Conservation (phyloP, 2,329 filamentous ascomycete species). For the Ascochyta lentis region DNA sequence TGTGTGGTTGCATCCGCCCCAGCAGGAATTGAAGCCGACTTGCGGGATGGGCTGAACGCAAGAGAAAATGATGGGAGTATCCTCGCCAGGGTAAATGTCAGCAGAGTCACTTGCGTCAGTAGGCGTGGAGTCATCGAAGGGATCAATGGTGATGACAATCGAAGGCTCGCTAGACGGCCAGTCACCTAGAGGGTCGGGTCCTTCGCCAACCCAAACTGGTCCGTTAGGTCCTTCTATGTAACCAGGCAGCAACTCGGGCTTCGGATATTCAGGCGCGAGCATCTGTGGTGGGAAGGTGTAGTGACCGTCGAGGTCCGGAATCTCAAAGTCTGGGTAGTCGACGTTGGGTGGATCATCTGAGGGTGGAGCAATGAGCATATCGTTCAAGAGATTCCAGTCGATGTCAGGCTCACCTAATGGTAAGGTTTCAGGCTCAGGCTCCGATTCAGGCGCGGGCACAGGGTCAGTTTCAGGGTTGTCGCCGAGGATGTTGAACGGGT, state of each 20-base stretch:
- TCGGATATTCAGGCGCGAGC: neutral
- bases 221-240: constrained; percentile 3
- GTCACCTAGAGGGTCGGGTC: neutral
- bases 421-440: neutral
- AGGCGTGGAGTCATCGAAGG: neutral
- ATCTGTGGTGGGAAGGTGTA: constrained; percentile 2
- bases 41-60: constrained; percentile 8
- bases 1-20: constrained; percentile 9
- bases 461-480: neutral
- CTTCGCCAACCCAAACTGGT: constrained; percentile 9
- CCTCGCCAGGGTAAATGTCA: neutral
- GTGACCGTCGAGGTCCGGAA: constrained; percentile 7
- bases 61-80: neutral
- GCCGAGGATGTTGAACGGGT: constrained; percentile 1
- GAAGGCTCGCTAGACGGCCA: neutral
- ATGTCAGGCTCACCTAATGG: constrained; percentile 1
- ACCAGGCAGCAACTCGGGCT: constrained; percentile 4
- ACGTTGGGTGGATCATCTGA: neutral
- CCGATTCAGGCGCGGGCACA: neutral
- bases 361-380: neutral
- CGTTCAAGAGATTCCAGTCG: neutral
- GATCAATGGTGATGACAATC: constrained; percentile 4
- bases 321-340: constrained; percentile 8
- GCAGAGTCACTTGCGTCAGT: neutral
- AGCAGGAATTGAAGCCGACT: constrained; percentile 11